phyloP scores from a whole-genome alignment of 805 yeast species.

The Wickerhamomyces subpelliculosus region DNA sequence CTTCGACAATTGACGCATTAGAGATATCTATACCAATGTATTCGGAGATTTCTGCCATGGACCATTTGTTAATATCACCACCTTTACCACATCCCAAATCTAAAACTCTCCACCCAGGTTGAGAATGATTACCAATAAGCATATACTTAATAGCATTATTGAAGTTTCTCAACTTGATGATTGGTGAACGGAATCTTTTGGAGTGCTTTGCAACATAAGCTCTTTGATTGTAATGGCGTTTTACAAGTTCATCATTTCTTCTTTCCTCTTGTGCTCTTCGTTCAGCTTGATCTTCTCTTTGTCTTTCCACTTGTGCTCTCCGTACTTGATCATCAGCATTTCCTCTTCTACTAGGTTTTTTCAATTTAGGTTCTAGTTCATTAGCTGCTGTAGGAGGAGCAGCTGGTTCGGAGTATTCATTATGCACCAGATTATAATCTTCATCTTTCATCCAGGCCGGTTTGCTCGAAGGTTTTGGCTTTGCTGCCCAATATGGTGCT shows the following conservation, averaged over 20 bases:
- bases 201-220: constrained; percentile 59
- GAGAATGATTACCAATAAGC: constrained; percentile 63
- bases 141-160: constrained; percentile 90
- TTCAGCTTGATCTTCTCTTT: constrained; percentile 3
- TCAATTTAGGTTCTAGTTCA: constrained; percentile 31
- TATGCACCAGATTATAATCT: constrained; percentile 3
- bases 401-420: background rate
- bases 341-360: constrained; percentile 24
- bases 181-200: constrained; percentile 70
- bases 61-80: constrained; percentile 91
- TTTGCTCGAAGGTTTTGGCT: background rate
- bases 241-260: constrained; percentile 49
- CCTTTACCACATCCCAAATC: constrained; percentile 98
- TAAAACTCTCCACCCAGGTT: constrained; percentile 49
- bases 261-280: constrained; percentile 15
- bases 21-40: constrained; percentile 91
- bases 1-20: constrained; percentile 81
- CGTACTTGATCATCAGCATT: constrained; percentile 3
- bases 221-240: constrained; percentile 81
- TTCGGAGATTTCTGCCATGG: constrained; percentile 61
- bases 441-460: constrained; percentile 13
- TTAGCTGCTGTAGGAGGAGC: constrained; percentile 8
- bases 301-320: constrained; percentile 1
- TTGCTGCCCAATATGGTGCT: background rate
- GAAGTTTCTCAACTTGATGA: constrained; percentile 79